Base-by-base conservation (phyloP, 345 rosid genomes). In the Anacardium occidentale region DNA sequence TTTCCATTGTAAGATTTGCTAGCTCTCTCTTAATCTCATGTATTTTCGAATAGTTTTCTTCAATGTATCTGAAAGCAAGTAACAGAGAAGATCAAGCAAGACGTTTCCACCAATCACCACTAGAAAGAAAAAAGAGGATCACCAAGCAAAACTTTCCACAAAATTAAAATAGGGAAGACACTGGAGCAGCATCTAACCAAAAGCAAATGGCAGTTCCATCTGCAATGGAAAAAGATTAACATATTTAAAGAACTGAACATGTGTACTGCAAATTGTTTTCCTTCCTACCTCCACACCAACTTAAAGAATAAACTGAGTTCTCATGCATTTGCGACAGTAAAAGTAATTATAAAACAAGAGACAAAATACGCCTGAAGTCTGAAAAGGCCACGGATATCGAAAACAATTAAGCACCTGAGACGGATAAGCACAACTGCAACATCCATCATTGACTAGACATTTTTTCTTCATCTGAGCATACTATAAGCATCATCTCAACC, bases 21-120 rank as follows among this genome's bases (percentile, higher is more conserved):
- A 92, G 82, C 80, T 95, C 97, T 75, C 90, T 78, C 77, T 95
- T 98, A 1, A 95, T 91, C 87, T 88, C 93, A 62, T 90, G 90
- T 67, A 95, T 92, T 62, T 86, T 90, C 14, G 96, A 75, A 75
- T 90, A 92, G 54, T 92, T 91, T 84, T 92, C 98, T 52, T 89
- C 87, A 78, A 92, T 95, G 81, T 88, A 92, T 77, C 98, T 95
- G 76, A 5, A 74, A 60, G 59, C 17, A 60, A 56, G 50, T 17
- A 69, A 47, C 40, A 65, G 53, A 76, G 29, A 56, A 54, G 48
- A 50, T 67, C 21, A 20, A 12, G 32, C 45, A 47, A 71, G 32
- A 51, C 8, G 37, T 62, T 21, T 29, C 4, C 4, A 62, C 21
- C 6, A 51, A n/a, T 21, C 60, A 37, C 34, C 40, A 62, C 24